These are phyloP conservation scores for Mimosa pudica DNA, from an alignment of 306 rosid genomes.

Conservation along the genomic window DNA sequence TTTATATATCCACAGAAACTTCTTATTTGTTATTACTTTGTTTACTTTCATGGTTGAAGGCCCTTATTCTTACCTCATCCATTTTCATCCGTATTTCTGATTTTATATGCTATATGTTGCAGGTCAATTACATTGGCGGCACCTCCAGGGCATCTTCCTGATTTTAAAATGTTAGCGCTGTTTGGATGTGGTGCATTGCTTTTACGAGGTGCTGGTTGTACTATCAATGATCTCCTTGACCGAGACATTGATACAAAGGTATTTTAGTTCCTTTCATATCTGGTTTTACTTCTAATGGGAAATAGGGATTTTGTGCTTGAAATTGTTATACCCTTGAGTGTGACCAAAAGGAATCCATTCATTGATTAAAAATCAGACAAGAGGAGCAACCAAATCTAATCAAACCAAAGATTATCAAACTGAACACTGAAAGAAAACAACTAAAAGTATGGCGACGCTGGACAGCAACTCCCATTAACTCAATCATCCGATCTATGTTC, in stretches of 20 bases:
- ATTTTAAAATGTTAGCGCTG: conserved; percentile 67
- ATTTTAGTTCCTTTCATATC: conserved; percentile 14
- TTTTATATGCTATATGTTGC: conserved; percentile 27
- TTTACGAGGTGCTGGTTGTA: conserved; percentile 89
- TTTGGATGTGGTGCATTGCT: conserved; percentile 90
- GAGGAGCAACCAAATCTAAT: background rate
- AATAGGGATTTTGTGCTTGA: conserved; percentile 14
- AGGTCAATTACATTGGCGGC: conserved; percentile 93
- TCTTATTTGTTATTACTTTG: background rate
- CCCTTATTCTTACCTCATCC: background rate
- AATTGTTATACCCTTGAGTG: conserved; percentile 16
- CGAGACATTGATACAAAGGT: conserved; percentile 83
- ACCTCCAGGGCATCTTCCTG: conserved; percentile 76
- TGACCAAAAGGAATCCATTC: background rate
- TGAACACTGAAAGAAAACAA: background rate
- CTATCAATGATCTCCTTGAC: conserved; percentile 83
- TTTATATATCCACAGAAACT: background rate
- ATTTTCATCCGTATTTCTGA: conserved; percentile 14
- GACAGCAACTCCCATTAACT: background rate
- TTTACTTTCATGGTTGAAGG: background rate
- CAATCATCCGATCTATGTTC: background rate
- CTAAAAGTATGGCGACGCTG: background rate
- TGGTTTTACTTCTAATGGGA: conserved; percentile 13
- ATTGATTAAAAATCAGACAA: too few species aligned
- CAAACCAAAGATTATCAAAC: background rate